These are phyloP conservation scores for Apiosordaria backusii DNA, from an alignment of 495 filamentous ascomycete genomes.

Conservation along the genomic window DNA sequence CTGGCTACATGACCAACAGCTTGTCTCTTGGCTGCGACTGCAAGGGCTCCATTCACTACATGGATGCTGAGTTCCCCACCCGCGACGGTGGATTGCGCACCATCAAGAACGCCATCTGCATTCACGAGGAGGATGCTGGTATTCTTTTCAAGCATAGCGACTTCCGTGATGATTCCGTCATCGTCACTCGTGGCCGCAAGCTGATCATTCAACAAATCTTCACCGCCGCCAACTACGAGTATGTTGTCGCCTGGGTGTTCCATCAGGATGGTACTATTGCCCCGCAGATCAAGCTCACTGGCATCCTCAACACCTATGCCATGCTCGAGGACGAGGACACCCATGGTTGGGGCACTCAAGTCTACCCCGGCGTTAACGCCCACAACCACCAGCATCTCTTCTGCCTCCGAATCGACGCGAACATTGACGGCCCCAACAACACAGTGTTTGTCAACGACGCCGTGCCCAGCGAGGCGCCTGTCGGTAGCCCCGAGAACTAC, in stretches of 20 bases:
- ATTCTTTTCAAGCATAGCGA: constrained; percentile 97
- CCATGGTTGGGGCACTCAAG: constrained; percentile 87
- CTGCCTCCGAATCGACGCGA: constrained; percentile 85
- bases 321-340: constrained; percentile 83
- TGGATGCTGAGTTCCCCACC: constrained; percentile 79
- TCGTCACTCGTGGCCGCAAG: constrained; percentile 84
- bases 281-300: constrained; percentile 91
- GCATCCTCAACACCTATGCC: constrained; percentile 90
- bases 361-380: constrained; percentile 56
- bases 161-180: constrained; percentile 83
- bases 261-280: constrained; percentile 92
- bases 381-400: constrained; percentile 96
- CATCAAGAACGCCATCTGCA: constrained; percentile 95
- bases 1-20: constrained; percentile 93
- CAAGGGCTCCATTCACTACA: constrained; percentile 91
- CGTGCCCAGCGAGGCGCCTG: constrained; percentile 58
- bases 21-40: constrained; percentile 89
- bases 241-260: constrained; percentile 89
- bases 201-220: constrained; percentile 90
- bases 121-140: constrained; percentile 92
- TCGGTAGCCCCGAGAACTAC: constrained; percentile 77
- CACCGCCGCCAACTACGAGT: constrained; percentile 97
- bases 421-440: constrained; percentile 83
- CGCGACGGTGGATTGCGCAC: constrained; percentile 69
- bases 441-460: constrained; percentile 84